Conservation (phyloP, 352 stramenopile genomes). For the Lagenidium giganteum region DNA sequence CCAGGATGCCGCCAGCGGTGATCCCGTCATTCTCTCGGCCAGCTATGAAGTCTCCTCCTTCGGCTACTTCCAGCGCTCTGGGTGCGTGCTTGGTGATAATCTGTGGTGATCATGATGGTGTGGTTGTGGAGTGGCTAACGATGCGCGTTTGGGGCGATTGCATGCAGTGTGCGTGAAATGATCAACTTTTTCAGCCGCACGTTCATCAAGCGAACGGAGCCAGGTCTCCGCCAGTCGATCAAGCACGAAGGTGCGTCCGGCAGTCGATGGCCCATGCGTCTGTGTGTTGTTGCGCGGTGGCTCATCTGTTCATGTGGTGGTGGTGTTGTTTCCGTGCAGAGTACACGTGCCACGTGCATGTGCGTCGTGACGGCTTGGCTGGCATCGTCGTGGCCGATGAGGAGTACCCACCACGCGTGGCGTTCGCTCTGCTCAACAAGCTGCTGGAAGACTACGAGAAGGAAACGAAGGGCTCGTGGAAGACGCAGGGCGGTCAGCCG, state of each 20-base stretch:
- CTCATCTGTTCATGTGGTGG: not conserved
- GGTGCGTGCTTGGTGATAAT: constrained; percentile 27
- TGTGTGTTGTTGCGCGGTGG: too few relatives aligned
- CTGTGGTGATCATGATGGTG: constrained; percentile 2
- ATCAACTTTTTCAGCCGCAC: constrained; percentile 99
- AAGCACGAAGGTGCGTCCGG: constrained; percentile 89
- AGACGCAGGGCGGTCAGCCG: constrained; percentile 55
- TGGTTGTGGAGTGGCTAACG: not conserved
- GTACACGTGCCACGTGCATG: constrained; percentile 98
- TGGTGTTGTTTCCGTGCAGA: constrained; percentile 31
- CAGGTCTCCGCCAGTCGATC: constrained; percentile 96
- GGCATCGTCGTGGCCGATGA: constrained; percentile 96
- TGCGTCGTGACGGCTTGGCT: constrained; percentile 95
- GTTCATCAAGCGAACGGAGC: constrained; percentile 96
- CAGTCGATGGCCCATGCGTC: constrained; percentile 1
- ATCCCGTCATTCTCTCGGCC: constrained; percentile 63
- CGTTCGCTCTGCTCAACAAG: constrained; percentile 96
- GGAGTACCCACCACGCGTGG: constrained; percentile 98
- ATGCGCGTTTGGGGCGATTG: constrained; percentile 2
- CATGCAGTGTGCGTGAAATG: constrained; percentile 94
- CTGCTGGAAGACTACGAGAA: constrained; percentile 96
- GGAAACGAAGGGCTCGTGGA: constrained; percentile 55
- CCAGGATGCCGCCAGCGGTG: constrained; percentile 47
- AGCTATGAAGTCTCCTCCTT: constrained; percentile 79
- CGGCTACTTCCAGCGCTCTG: constrained; percentile 82